Conservation (phyloP, 169 alveolate genomes). For the Plasmodium vivax region DNA sequence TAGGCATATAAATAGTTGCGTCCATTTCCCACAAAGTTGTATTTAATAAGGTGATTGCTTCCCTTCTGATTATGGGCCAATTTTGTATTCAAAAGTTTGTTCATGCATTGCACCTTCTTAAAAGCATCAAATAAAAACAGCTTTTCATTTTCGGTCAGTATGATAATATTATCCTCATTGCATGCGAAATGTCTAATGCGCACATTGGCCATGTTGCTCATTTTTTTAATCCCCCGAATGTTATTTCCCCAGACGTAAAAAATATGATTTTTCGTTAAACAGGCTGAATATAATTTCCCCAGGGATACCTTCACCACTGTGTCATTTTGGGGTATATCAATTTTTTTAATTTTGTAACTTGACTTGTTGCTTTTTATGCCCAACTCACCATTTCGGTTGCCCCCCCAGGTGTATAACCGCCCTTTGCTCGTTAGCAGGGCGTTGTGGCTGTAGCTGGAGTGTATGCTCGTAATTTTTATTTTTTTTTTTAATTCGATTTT, state of each 20-base stretch:
- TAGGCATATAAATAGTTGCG: slow-evolving; percentile 30
- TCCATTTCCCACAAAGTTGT: slow-evolving; percentile 59
- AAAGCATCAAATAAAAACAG: slow-evolving; percentile 28
- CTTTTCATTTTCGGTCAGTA: slow-evolving; percentile 44
- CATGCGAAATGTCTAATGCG: slow-evolving; percentile 40
- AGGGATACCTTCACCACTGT: slow-evolving; percentile 35
- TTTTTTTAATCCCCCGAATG: slow-evolving; percentile 16
- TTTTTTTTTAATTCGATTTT: slow-evolving; percentile 37
- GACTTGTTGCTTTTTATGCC: slow-evolving; percentile 15
- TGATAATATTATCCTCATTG: slow-evolving; percentile 65
- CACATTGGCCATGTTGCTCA: slow-evolving; percentile 8
- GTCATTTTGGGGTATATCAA: slow-evolving; percentile 10
- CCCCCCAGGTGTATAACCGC: slow-evolving; percentile 63
- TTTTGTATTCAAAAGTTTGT: slow-evolving; percentile 28
- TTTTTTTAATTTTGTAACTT: slow-evolving; percentile 27
- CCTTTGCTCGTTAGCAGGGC: slow-evolving; percentile 60
- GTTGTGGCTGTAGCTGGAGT: slow-evolving; percentile 31
- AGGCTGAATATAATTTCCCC: slow-evolving; percentile 65
- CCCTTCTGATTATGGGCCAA: neutral
- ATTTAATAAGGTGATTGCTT: slow-evolving; percentile 4
- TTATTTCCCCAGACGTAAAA: slow-evolving; percentile 66
- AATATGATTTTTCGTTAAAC: slow-evolving; percentile 58
- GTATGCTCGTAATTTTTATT: slow-evolving; percentile 20
- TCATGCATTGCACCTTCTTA: slow-evolving; percentile 24
- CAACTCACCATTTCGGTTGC: slow-evolving; percentile 36